Evolutionary conservation across 2,329 filamentous ascomycete species (phyloP), one percentile per base, ranked within the genome.

Genomic region (Venturia aucupariae): DNA sequence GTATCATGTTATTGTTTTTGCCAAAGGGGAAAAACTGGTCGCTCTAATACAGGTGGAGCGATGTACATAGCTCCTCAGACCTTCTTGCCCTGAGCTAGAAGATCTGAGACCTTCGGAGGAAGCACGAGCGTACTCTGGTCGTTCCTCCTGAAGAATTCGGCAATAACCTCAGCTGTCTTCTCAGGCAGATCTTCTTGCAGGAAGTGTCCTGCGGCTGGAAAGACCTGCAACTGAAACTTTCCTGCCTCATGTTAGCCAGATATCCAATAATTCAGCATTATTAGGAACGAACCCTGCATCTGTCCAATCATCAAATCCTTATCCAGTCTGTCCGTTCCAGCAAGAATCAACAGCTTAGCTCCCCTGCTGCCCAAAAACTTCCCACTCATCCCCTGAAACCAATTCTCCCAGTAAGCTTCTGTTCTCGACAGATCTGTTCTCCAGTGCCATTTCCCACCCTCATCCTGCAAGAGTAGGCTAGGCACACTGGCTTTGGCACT

Each of bases 131-230:
- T 84, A 70, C 86, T 91, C 66, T 92, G 83, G 76, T 97, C 93
- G 72, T 99, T 99, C 63, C 94, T 82, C 69, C 87, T 88, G 72
- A 94, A 93, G 73, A 99, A 97, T 73, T 99, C 94, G 1, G 89
- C 90, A 62, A 97, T 79, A 10, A 91, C 83, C 69, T 89, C 81
- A 0, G 94, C 94, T 54, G 89, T 95, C 79, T 93, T 95, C 71
- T 92, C 89, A 0, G 94, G 92, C 61, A 93, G 83, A 74, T 99
- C 94, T 75, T 99, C 94, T 68, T 99, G 94, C 64, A 99, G 86
- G 72, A 99, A 99, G 75, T 99, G 94, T 0, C 94, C 94, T 1
- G 94, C 92, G 73, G 96, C 90, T 0, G 94, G 92, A 70, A 97
- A 90, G 7, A 99, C 92, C 70, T 96, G 90, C 57, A 99, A 80